phyloP scores from a whole-genome alignment of 2,329 filamentous ascomycete species.

The Rhinocladiella similis region DNA sequence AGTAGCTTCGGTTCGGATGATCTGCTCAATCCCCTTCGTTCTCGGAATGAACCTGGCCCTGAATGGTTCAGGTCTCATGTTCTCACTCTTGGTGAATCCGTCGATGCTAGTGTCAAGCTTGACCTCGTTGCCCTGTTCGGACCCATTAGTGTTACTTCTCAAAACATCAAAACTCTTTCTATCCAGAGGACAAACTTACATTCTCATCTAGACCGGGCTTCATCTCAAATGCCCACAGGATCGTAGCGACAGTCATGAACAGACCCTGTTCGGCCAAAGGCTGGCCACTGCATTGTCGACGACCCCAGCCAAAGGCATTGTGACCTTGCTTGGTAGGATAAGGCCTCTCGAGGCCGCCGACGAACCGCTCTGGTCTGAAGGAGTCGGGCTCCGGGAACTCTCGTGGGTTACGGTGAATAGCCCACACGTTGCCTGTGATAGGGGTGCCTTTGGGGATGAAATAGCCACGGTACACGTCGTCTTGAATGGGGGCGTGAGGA shows the following conservation, averaged over 20 bases:
- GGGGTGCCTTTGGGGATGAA: constrained; percentile 50
- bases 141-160: not conserved
- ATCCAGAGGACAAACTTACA: constrained; percentile 2
- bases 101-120: constrained; percentile 16
- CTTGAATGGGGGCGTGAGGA: constrained; percentile 40
- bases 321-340: constrained; percentile 53
- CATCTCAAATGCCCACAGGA: constrained; percentile 61
- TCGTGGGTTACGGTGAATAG: constrained; percentile 35
- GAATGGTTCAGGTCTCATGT: constrained; percentile 19
- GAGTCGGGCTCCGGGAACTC: constrained; percentile 40
- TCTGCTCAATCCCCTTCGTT: constrained; percentile 8
- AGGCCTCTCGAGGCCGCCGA: constrained; percentile 38
- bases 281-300: constrained; percentile 55
- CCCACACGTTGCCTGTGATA: constrained; percentile 26
- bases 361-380: constrained; percentile 48
- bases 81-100: constrained; percentile 20
- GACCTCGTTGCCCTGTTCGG: constrained; percentile 11
- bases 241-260: constrained; percentile 57
- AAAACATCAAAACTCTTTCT: not conserved
- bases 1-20: constrained; percentile 14
- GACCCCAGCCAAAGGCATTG: constrained; percentile 60
- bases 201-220: constrained; percentile 40
- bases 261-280: constrained; percentile 61
- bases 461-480: constrained; percentile 53
- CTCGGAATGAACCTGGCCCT: constrained; percentile 19